These are phyloP conservation scores for Solanum okadae DNA, from an alignment of 257 asterid genomes.

Conservation along the genomic window DNA sequence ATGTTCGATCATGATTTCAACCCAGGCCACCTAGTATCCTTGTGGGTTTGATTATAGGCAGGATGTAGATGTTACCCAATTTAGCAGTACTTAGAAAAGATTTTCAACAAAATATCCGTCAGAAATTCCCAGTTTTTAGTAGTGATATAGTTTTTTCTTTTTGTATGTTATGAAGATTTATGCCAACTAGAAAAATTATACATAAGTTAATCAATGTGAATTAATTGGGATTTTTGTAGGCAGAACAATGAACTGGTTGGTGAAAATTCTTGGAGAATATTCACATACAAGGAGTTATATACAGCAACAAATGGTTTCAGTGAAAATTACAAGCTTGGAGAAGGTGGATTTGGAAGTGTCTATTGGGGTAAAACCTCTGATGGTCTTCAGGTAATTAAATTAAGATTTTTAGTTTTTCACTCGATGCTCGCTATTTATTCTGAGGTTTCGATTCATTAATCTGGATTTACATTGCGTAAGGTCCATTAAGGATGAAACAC, in stretches of 20 bases:
- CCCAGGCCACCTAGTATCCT: background rate
- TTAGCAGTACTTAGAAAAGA: background rate
- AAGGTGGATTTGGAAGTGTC: constrained; percentile 90
- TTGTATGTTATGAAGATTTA: background rate
- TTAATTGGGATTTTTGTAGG: constrained; percentile 17
- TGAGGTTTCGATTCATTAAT: background rate
- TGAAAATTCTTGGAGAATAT: constrained; percentile 52
- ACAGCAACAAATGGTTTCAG: constrained; percentile 72
- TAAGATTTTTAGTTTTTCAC: background rate
- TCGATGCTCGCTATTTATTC: background rate
- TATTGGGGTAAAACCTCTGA: constrained; percentile 84
- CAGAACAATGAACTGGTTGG: constrained; percentile 20
- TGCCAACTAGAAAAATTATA: background rate
- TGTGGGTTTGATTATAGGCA: background rate
- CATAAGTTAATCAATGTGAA: background rate
- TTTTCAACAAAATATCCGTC: background rate
- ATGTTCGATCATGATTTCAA: background rate
- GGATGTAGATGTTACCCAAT: background rate
- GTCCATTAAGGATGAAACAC: background rate
- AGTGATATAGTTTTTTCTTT: background rate
- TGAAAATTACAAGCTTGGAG: constrained; percentile 73
- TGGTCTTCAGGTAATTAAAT: constrained; percentile 56
- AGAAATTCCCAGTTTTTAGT: background rate
- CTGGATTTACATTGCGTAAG: fast-evolving
- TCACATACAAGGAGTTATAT: constrained; percentile 71